phyloP scores from a whole-genome alignment of 1,139 yeast species.

The Dujonia santamariae region DNA sequence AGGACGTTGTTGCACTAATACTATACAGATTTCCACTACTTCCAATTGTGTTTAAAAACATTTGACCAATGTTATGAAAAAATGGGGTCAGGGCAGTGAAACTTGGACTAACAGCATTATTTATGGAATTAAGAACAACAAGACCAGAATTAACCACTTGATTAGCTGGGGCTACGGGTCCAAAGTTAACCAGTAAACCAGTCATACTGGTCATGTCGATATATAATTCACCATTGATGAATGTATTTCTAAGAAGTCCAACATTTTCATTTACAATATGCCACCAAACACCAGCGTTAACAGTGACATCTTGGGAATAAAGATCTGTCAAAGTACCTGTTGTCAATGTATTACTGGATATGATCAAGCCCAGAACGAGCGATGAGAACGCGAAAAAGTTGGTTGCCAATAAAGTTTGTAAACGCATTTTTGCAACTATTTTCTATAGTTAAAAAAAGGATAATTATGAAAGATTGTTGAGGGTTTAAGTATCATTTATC shows the following conservation, averaged over 20 bases:
- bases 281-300: constrained; percentile 29
- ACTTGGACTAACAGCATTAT: constrained; percentile 7
- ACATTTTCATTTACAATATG: constrained; percentile 27
- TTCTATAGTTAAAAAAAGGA: no score
- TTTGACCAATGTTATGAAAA: constrained; percentile 12
- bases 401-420: no score
- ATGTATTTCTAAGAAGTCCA: constrained; percentile 20
- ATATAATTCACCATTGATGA: constrained; percentile 23
- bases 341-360: no score
- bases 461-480: no score
- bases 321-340: no score
- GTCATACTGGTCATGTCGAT: constrained; percentile 12
- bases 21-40: constrained; percentile 12
- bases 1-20: constrained; percentile 14
- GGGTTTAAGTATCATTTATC: no score
- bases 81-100: constrained; percentile 2
- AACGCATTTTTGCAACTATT: no score
- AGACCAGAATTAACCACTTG: constrained; percentile 6
- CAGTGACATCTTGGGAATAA: constrained; percentile 21
- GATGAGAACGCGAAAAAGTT: no score
- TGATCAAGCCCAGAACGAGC: no score
- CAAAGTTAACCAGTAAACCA: constrained; percentile 1
- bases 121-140: constrained; percentile 6
- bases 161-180: no score
- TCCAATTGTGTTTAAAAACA: constrained; percentile 9